These are phyloP conservation scores for Mucor sp. DNA, from an alignment of 371 early-diverging fungal species.

Conservation along the genomic window DNA sequence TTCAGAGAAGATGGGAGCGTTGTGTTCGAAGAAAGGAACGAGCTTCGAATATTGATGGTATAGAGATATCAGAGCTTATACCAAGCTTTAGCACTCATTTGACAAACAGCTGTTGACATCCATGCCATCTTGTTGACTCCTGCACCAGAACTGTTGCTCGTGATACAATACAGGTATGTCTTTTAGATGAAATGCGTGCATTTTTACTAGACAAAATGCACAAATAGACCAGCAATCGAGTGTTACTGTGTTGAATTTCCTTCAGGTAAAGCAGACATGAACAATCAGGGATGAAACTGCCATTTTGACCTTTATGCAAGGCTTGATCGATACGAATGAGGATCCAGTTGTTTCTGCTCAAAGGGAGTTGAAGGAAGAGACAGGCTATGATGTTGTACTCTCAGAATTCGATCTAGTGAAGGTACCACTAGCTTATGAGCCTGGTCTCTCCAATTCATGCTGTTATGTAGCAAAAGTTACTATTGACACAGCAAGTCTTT, in stretches of 20 bases:
- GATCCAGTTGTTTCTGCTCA: slow-evolving; percentile 47
- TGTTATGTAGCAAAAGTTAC: slow-evolving; percentile 47
- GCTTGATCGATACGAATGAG: slow-evolving; percentile 54
- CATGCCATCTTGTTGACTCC: slow-evolving; percentile 44
- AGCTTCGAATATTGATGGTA: slow-evolving; percentile 32
- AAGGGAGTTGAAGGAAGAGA: slow-evolving; percentile 65
- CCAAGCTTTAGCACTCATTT: background rate
- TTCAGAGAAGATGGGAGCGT: slow-evolving; percentile 46
- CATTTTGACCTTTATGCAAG: slow-evolving; percentile 17
- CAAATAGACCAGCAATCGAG: slow-evolving; percentile 55
- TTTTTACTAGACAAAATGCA: background rate
- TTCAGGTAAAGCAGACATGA: slow-evolving; percentile 40
- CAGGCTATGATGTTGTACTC: slow-evolving; percentile 43
- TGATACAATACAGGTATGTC: slow-evolving; percentile 55
- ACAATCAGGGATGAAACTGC: background rate
- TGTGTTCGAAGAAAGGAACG: slow-evolving; percentile 34
- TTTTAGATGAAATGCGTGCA: background rate
- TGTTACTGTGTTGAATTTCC: slow-evolving; percentile 64
- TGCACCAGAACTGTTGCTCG: slow-evolving; percentile 51
- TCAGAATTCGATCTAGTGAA: slow-evolving; percentile 4
- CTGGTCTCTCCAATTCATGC: slow-evolving; percentile 60
- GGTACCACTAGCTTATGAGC: slow-evolving; percentile 56
- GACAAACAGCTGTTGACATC: slow-evolving; percentile 50
- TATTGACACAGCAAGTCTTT: slow-evolving; percentile 19
- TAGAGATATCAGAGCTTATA: background rate